phyloP scores from a whole-genome alignment of 2,329 filamentous ascomycete species.

The Fusarium newnesense region DNA sequence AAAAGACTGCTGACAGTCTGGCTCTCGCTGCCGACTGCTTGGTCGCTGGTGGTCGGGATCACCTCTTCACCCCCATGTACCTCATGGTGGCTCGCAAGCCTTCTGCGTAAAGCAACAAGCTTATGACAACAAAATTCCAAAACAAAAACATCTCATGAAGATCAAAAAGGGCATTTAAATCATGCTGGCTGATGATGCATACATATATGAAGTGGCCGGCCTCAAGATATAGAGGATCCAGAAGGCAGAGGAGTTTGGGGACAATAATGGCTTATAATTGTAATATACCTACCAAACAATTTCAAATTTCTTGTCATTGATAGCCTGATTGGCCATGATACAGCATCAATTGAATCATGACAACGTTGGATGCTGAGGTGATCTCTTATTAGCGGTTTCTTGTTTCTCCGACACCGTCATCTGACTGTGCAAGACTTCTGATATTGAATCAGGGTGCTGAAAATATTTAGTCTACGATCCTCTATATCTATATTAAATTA shows the following conservation, averaged over 20 bases:
- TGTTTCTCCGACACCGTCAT: slow-evolving; percentile 28
- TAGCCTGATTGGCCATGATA: neutral
- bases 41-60: slow-evolving; percentile 85
- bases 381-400: slow-evolving; percentile 13
- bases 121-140: slow-evolving; percentile 16
- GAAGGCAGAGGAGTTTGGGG: slow-evolving; percentile 35
- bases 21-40: slow-evolving; percentile 84
- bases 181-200: slow-evolving; percentile 35
- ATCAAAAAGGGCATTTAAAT: slow-evolving; percentile 20
- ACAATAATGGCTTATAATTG: slow-evolving; percentile 44
- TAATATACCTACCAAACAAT: slow-evolving; percentile 41
- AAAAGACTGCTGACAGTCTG: slow-evolving; percentile 94
- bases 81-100: slow-evolving; percentile 95
- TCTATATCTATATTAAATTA: too few species aligned
- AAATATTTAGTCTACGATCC: too few species aligned
- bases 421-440: neutral
- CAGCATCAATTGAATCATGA: neutral
- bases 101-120: slow-evolving; percentile 30
- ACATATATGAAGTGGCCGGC: slow-evolving; percentile 33
- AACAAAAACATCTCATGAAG: slow-evolving; percentile 26
- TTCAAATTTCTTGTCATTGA: slow-evolving; percentile 16
- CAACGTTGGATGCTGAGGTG: neutral
- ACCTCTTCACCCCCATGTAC: slow-evolving; percentile 99
- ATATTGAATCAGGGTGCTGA: too few species aligned
- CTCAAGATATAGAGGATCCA: slow-evolving; percentile 29